phyloP scores from a whole-genome alignment of 495 filamentous ascomycete genomes.

The Jackrogersella minutella region DNA sequence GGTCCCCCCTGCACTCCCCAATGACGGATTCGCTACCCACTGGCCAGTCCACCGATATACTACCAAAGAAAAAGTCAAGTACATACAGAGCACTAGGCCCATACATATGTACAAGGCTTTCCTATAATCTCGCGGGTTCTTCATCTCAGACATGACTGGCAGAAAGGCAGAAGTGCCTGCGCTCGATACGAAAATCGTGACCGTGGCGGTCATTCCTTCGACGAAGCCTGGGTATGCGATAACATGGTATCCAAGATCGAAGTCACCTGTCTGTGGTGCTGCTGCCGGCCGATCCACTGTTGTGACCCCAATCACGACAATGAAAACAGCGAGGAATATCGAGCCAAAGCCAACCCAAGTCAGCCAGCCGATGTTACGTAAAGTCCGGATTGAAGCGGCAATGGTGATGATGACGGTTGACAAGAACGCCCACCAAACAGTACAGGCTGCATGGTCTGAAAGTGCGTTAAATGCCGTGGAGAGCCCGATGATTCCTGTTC shows the following conservation, averaged over 20 bases:
- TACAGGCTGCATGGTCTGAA: slow-evolving; percentile 58
- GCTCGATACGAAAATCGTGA: slow-evolving; percentile 50
- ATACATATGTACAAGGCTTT: slow-evolving; percentile 47
- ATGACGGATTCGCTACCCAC: slow-evolving; percentile 48
- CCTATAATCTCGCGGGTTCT: slow-evolving; percentile 43
- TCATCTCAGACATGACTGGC: slow-evolving; percentile 45
- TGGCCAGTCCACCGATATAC: slow-evolving; percentile 49
- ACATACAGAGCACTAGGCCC: slow-evolving; percentile 43
- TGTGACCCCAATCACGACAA: slow-evolving; percentile 59
- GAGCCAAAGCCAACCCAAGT: slow-evolving; percentile 56
- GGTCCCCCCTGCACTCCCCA: slow-evolving; percentile 46
- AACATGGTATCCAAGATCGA: slow-evolving; percentile 36
- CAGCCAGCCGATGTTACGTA: slow-evolving; percentile 57
- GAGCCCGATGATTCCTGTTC: slow-evolving; percentile 59
- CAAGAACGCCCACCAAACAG: slow-evolving; percentile 53
- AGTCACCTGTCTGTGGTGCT: slow-evolving; percentile 39
- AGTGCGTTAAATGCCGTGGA: slow-evolving; percentile 61
- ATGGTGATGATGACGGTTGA: slow-evolving; percentile 47
- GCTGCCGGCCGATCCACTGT: slow-evolving; percentile 49
- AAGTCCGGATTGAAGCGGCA: slow-evolving; percentile 43
- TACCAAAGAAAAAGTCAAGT: slow-evolving; percentile 45
- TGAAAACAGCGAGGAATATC: slow-evolving; percentile 57
- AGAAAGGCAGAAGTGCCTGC: slow-evolving; percentile 38
- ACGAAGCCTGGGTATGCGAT: slow-evolving; percentile 37
- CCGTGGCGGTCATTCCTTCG: slow-evolving; percentile 50